phyloP scores from a whole-genome alignment of 1,139 yeast genomes.

The Pneumocystis murina region DNA sequence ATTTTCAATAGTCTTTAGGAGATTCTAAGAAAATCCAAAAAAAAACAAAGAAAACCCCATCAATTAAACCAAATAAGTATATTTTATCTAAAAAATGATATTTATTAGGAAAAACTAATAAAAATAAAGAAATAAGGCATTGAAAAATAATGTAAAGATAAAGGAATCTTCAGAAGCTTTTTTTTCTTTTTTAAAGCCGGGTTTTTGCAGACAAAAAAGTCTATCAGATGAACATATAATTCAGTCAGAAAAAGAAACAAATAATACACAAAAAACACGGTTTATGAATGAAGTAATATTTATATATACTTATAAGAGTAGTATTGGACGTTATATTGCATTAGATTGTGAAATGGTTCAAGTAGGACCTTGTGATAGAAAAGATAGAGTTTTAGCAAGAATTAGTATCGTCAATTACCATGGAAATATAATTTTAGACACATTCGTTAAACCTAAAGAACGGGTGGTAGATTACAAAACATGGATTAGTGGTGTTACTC shows the following conservation, averaged over 20 bases:
- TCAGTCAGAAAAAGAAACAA: neutral
- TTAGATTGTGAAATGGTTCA: slow-evolving; percentile 95
- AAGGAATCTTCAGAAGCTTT: neutral
- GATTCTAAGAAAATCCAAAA: neutral
- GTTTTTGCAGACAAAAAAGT: neutral
- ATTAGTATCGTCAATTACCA: slow-evolving; percentile 74
- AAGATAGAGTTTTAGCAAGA: slow-evolving; percentile 56
- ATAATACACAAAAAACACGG: neutral
- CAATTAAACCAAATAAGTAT: neutral
- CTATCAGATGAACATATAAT: neutral
- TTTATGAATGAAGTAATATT: neutral
- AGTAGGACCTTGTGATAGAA: slow-evolving; percentile 56
- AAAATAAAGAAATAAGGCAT: neutral
- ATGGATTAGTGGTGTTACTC: slow-evolving; percentile 79
- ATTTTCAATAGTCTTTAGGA: neutral
- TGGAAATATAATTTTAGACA: slow-evolving; percentile 58
- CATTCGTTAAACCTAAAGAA: slow-evolving; percentile 59
- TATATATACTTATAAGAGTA: neutral
- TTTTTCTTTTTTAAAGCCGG: neutral
- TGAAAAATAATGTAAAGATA: neutral
- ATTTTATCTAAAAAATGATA: neutral
- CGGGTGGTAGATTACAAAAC: slow-evolving; percentile 84
- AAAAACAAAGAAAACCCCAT: neutral
- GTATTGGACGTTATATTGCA: slow-evolving; percentile 56
- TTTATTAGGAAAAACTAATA: neutral